Percentiles rank a stretch among this genome's conserved stretches.
Conservation (phyloP, 352 stramenopile genomes). For the Pythium sp. region DNA sequence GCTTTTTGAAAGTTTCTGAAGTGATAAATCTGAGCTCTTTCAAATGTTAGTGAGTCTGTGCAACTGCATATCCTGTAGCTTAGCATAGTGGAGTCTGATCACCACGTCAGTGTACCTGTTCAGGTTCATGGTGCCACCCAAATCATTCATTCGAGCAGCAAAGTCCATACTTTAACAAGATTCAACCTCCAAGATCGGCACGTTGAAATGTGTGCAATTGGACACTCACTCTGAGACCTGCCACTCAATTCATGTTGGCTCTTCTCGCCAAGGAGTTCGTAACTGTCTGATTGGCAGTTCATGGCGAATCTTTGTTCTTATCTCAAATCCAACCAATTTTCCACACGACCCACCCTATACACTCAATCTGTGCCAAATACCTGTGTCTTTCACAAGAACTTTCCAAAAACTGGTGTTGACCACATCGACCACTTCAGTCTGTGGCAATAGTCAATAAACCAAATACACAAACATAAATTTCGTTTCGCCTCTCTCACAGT, state of each 20-base stretch:
- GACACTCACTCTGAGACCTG: not conserved
- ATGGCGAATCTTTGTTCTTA: too few species aligned
- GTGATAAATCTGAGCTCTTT: not conserved
- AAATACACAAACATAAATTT: not conserved
- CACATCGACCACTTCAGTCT: not conserved
- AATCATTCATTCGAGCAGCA: not conserved
- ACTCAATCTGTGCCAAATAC: not conserved
- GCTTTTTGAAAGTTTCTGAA: not conserved
- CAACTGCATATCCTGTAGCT: not conserved
- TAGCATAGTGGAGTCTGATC: not conserved
- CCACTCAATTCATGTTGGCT: not conserved
- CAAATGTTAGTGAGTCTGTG: accelerated
- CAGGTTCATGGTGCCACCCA: not conserved
- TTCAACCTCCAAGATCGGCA: not conserved
- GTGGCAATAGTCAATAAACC: not conserved
- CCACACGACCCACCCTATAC: not conserved
- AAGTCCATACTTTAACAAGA: not conserved
- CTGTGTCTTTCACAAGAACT: not conserved
- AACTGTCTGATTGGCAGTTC: too few species aligned
- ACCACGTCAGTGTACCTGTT: not conserved
- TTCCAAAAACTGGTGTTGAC: not conserved
- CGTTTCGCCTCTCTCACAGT: not conserved
- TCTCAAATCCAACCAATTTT: too few species aligned
- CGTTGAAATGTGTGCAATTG: not conserved
- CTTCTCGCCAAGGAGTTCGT: not conserved